Base-by-base conservation (phyloP, 345 rosid genomes). In the Arabis alpina region DNA sequence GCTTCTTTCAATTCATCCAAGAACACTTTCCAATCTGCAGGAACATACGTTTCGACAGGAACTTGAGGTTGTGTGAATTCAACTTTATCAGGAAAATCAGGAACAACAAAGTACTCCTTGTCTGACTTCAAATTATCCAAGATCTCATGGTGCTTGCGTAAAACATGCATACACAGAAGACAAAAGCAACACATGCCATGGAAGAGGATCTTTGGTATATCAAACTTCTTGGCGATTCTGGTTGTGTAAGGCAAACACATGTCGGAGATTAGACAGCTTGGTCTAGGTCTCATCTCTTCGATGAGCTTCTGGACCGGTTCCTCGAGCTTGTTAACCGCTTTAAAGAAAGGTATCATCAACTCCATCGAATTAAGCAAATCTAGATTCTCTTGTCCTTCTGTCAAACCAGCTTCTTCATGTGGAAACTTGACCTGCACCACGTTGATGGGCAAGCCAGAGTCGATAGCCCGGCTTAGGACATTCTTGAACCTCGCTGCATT, bases 171-270 rank as follows among this genome's bases (percentile, higher is more conserved):
- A 8, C 82, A 75, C 28, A 80, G 24, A 61, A 75, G 76, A 39
- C 55, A 58, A 63, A 84, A 81, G 56, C 85, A 78, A 16, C 57
- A 15, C 42, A 70, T 40, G 43, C 82, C 81, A 42, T 44, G 65
- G 79, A 83, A 85, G 12, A 79, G 4, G 45, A 85, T 68, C 67
- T 85, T 81, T 10, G 87, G 89, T n/a, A 85, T 63, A 13, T 63
- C 47, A 34, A 82, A 80, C 61, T 24, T 76, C 32, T 28, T 44
- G 9, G 87, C 79, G n/a, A 73, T 44, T 39, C 66, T 24, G 43
- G 34, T 15, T 3, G 85, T 81, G 34, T 71, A 81, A 0, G 49
- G 44, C 36, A 77, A 56, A 52, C 68, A 51, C 27, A 77, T 13
- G 27, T 83, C 89, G 0, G 85, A 73, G 9, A 85, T 78, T 65